phyloP scores from a whole-genome alignment of 75 land plant species.

The Pinus tabuliformis region DNA sequence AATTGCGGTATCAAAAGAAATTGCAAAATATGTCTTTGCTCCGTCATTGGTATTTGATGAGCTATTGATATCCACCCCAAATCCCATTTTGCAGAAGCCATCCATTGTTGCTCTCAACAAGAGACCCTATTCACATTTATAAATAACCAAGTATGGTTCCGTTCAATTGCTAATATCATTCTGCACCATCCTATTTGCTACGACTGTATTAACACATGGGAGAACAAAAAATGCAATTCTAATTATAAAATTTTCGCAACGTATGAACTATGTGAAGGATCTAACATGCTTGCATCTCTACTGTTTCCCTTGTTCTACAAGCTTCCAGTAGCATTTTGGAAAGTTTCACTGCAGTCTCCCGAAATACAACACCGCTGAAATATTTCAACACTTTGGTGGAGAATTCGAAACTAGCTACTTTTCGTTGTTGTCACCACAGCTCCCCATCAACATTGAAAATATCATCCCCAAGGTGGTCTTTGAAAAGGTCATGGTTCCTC shows the following conservation, averaged over 20 bases:
- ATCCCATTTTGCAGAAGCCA: slow-evolving; percentile 60
- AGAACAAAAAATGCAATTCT: not conserved
- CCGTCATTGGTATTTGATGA: slow-evolving; percentile 21
- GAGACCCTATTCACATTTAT: slow-evolving; percentile 33
- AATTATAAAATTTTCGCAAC: not conserved
- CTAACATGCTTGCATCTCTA: slow-evolving; percentile 54
- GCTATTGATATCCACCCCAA: slow-evolving; percentile 56
- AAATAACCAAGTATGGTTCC: not conserved
- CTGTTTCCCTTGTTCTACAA: not conserved
- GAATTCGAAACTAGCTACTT: slow-evolving; percentile 31
- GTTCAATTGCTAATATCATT: too few species aligned
- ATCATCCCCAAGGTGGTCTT: slow-evolving; percentile 42
- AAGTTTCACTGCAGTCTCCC: slow-evolving; percentile 16
- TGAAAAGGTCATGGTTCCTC: slow-evolving; percentile 4
- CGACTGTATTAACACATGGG: too few species aligned
- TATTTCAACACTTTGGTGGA: slow-evolving; percentile 23
- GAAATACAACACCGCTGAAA: slow-evolving; percentile 19
- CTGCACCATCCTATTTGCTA: too few species aligned
- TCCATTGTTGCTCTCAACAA: slow-evolving; percentile 62
- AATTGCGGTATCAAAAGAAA: slow-evolving; percentile 50
- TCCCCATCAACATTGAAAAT: slow-evolving; percentile 38
- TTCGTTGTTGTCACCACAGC: slow-evolving; percentile 27
- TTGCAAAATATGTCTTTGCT: slow-evolving; percentile 29
- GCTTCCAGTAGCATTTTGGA: slow-evolving; percentile 19
- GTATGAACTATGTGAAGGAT: not conserved